A percentile compares a stretch with the other conserved stretches of the same genome.
Conservation (phyloP, 169 alveolate species). For the Plasmodium chabaudi region DNA sequence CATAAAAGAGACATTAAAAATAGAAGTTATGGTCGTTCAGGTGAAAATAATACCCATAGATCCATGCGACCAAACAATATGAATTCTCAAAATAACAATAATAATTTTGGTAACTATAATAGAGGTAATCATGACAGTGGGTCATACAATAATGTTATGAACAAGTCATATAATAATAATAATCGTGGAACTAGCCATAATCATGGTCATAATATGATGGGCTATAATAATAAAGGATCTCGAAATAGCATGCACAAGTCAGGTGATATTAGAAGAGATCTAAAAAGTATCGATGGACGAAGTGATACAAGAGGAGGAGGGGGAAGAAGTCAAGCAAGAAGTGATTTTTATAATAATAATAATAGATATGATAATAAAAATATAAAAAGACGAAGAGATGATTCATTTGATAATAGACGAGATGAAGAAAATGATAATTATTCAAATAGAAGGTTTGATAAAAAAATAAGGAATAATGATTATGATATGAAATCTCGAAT, state of each 20-base stretch:
- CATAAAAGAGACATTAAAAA: conserved; percentile 32
- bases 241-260: conserved; percentile 21
- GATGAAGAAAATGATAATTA: conserved; percentile 12
- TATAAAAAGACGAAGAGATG: conserved; percentile 49
- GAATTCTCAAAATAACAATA: background rate
- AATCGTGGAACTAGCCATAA: background rate
- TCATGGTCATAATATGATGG: too few relatives aligned
- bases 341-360: conserved; percentile 4
- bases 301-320: background rate
- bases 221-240: conserved; percentile 2
- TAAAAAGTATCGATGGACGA: conserved; percentile 1
- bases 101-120: background rate
- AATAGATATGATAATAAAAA: conserved; percentile 1
- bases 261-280: conserved; percentile 1
- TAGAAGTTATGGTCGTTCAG: background rate
- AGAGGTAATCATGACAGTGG: conserved; percentile 3
- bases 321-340: background rate
- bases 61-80: background rate
- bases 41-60: conserved; percentile 24
- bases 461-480: conserved; percentile 38
- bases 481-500: conserved; percentile 14
- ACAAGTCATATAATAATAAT: background rate
- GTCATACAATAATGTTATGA: conserved; percentile 4
- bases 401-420: conserved; percentile 24
- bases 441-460: conserved; percentile 33